phyloP scores from a whole-genome alignment of 2,329 filamentous ascomycete species.

The Cladorrhinum sp. region DNA sequence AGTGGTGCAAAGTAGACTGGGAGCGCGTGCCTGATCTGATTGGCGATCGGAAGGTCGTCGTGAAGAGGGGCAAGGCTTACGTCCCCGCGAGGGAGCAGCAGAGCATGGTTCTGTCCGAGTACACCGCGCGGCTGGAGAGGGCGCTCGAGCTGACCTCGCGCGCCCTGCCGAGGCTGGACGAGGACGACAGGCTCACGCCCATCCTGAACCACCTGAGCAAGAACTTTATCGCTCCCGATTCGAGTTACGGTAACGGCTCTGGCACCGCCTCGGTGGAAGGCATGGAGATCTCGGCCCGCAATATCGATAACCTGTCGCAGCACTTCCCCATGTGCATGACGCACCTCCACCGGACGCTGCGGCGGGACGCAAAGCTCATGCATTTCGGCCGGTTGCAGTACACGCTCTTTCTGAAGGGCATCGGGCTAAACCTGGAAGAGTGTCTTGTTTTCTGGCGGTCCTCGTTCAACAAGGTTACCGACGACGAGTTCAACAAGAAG shows the following conservation, averaged over 20 bases:
- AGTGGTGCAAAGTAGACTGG: conserved; percentile 98
- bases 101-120: conserved; percentile 87
- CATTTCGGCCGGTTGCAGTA: conserved; percentile 93
- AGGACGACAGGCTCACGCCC: conserved; percentile 82
- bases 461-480: conserved; percentile 79
- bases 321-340: conserved; percentile 95
- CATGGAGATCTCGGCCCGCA: conserved; percentile 71
- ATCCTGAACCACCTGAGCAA: conserved; percentile 79
- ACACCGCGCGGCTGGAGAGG: conserved; percentile 72
- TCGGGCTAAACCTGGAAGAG: conserved; percentile 89
- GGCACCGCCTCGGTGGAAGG: conserved; percentile 60
- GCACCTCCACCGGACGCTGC: conserved; percentile 79
- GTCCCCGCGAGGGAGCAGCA: conserved; percentile 84
- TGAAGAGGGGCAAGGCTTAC: conserved; percentile 82
- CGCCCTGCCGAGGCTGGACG: conserved; percentile 85
- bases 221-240: conserved; percentile 90
- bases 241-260: conserved; percentile 69
- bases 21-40: conserved; percentile 87
- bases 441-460: conserved; percentile 88
- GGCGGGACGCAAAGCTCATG: conserved; percentile 86
- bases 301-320: conserved; percentile 73
- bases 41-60: conserved; percentile 70
- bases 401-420: conserved; percentile 92
- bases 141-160: conserved; percentile 89
- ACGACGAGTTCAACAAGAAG: conserved; percentile 95